Base-by-base conservation (phyloP, 2,329 filamentous ascomycete genomes). In the Cercospora zeae-maydis region DNA sequence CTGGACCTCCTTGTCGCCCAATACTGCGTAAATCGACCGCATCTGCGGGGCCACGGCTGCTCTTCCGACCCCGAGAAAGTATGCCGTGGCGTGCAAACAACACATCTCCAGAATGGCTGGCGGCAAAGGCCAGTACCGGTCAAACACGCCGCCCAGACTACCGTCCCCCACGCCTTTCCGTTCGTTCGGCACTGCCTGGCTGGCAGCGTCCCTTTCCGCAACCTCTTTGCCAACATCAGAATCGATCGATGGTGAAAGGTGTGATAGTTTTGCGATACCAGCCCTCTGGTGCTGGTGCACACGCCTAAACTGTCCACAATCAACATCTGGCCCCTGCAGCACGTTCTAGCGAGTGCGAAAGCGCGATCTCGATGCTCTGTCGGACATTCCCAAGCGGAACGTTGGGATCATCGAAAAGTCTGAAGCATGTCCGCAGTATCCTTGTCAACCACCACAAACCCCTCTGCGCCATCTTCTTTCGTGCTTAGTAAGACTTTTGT, bases 401-500 rank as follows among this genome's bases (percentile, higher is more conserved):
- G 5, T 19, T 31, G n/a, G 19, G n/a, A 54, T 64, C 55, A 64
- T 52, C 56, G 59, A 59, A 61, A 67, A 8, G n/a, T 63, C 30
- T 63, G 62, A 36, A 66, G 58, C 33, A 58, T 57, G 36, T 67
- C 66, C 36, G 56, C 56, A 52, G 45, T 53, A 24, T 30, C 47
- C 47, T 63, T 63, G 13, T 65, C 62, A 19, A 68, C 63, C 59
- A 67, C 53, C 51, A 67, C 67, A 63, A 61, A 67, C 2, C 66
- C 67, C 14, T 59, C 65, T 11, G 45, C 39, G 16, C 45, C 39
- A 42, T 59, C 58, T 37, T 58, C 39, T 37, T 53, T 37, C 39
- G 52, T 16, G 1, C 57, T 63, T 67, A 76, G 64, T 69, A 81
- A 71, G 42, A 68, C 71, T 63, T 73, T 70, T 52, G 83, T 75